These are phyloP conservation scores for Neurospora sp. DNA, from an alignment of 495 filamentous ascomycete genomes.

Conservation along the genomic window DNA sequence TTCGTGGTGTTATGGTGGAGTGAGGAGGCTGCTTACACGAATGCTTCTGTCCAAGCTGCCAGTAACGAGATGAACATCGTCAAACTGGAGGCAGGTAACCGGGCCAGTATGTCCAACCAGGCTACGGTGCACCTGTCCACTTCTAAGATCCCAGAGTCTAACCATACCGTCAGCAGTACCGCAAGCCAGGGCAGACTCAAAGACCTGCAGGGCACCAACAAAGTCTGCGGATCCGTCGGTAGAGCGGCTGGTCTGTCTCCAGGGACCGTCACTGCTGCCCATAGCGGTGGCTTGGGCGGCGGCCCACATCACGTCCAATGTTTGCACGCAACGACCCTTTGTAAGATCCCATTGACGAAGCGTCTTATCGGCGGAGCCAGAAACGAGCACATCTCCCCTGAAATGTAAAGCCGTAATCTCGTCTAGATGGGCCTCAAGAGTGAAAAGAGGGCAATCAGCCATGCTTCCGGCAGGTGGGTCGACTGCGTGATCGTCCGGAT, in stretches of 20 bases:
- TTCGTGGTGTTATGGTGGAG: neutral
- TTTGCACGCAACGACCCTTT: conserved; percentile 93
- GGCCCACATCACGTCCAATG: conserved; percentile 97
- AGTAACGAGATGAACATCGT: conserved; percentile 90
- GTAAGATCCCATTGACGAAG: conserved; percentile 95
- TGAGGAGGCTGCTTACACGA: conserved; percentile 53
- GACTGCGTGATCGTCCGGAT: conserved; percentile 48
- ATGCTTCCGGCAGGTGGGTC: conserved; percentile 62
- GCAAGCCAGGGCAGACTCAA: conserved; percentile 94
- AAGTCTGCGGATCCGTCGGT: conserved; percentile 66
- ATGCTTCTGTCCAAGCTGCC: conserved; percentile 91
- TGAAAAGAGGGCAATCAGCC: conserved; percentile 78
- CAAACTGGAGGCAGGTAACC: conserved; percentile 92
- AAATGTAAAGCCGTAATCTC: conserved; percentile 94
- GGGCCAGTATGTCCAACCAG: conserved; percentile 94
- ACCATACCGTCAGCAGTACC: conserved; percentile 98
- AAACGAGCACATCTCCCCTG: conserved; percentile 77
- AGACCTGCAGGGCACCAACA: conserved; percentile 90
- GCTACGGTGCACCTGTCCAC: conserved; percentile 91
- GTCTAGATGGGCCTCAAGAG: conserved; percentile 80
- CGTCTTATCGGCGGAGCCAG: conserved; percentile 94
- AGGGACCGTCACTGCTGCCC: conserved; percentile 43
- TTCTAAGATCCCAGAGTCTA: conserved; percentile 90
- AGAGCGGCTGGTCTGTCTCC: conserved; percentile 46
- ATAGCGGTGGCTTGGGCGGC: conserved; percentile 80